Base-by-base conservation (phyloP, 106 monocot species). In the Posidonia australis region DNA sequence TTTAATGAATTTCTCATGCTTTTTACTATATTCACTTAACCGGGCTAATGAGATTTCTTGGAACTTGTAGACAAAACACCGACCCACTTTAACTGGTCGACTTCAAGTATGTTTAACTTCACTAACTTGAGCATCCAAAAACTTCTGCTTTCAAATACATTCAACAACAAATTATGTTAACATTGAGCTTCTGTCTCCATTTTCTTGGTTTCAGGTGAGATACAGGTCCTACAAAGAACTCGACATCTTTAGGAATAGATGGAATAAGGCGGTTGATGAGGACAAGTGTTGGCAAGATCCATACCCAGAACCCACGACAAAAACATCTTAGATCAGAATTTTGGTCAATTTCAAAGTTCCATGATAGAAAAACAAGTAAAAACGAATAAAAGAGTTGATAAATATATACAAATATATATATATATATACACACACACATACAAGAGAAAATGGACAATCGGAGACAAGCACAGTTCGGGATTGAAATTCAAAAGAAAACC, bases 201-300 rank as follows among this genome's bases (percentile, higher is more conserved):
- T 13, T 49, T 30, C 0, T 19, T 60, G 32, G 1, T 60, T 46
- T 6, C 21, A 68, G 67, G 55, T 56, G 14, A 68, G 67, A 28
- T 5, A 10, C 51, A 54, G 67, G 30, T 68, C 67, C 41, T 54
- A 52, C 43, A 41, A 22, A 17, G 67, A 68, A 56, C 27, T 22
- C 7, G 5, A 42, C 18, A 54, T 56, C 11, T 67, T 68, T 18
- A 68, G 32, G n/a, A 13, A 27, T 1, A n/a, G 67, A 25, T 68
- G 67, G 67, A 43, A 43, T 10, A 54, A 30, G 14, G 67, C 67
- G 9, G 67, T 56, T 0, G 42, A 27, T 3, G 54, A 56, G 23
- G 67, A 68, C 28, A 56, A 42, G 36, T 55, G 41, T 32, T 68
- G 53, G 54, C 54, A 0, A 17, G 55, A 68, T 68, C 67, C 67